phyloP scores from a whole-genome alignment of 176 grass and related monocot species.

The barley (Hordeum vulgare) region DNA sequence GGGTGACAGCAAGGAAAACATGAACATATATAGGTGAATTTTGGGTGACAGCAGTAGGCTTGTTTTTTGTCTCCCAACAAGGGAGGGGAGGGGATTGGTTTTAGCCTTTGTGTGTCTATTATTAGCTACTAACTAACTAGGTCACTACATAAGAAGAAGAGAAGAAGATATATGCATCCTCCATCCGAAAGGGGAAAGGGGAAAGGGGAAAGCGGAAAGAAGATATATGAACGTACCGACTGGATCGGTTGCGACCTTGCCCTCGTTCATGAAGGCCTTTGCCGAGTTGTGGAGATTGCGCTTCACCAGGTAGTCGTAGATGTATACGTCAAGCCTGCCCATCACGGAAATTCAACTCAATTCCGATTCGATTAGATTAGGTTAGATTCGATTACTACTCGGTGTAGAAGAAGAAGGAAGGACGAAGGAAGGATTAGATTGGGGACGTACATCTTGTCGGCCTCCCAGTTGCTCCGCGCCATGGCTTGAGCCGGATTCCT shows the following conservation, averaged over 20 bases:
- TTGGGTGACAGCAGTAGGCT: too few relatives aligned
- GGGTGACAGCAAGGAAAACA: too few relatives aligned
- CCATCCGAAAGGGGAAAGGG: not conserved
- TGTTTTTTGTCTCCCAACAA: too few relatives aligned
- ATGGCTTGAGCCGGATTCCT: too few relatives aligned
- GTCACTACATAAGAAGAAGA: too few relatives aligned
- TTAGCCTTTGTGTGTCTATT: not conserved
- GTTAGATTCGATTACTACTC: not conserved
- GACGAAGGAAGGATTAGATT: not conserved
- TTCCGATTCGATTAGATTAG: not conserved
- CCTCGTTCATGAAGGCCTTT: conserved; percentile 91
- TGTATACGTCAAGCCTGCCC: conserved; percentile 98
- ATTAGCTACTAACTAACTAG: not conserved
- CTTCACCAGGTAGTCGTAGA: conserved; percentile 92
- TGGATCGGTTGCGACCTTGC: conserved; percentile 85
- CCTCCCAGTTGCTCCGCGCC: conserved; percentile 95
- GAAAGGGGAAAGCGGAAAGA: not conserved
- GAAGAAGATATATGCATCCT: not conserved
- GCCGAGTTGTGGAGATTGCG: conserved; percentile 84
- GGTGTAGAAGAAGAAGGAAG: not conserved
- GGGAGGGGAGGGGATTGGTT: too few relatives aligned
- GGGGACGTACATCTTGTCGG: conserved; percentile 79
- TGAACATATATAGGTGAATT: not conserved
- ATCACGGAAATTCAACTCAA: not conserved
- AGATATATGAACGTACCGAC: conserved; percentile 25